Base-by-base conservation (phyloP, 2,329 filamentous ascomycete genomes). In the Penicillium aurantiogriseum region DNA sequence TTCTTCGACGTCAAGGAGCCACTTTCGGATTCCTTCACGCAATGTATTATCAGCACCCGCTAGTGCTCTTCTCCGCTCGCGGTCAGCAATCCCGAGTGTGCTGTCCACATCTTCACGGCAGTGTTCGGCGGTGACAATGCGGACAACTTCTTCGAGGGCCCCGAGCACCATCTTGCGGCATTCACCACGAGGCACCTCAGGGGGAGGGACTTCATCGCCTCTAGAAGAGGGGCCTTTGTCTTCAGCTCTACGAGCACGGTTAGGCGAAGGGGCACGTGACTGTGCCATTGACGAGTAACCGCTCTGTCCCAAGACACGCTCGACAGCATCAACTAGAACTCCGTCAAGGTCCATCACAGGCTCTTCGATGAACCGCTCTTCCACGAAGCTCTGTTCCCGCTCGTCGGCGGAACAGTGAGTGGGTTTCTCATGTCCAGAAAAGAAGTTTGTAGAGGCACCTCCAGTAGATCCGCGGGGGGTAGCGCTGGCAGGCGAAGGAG, bases 261-360 rank as follows among this genome's bases (percentile, higher is more conserved):
- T 71, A 17, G 75, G 74, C 4, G 77, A 79, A 10, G 75, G 70
- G 6, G 75, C 70, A 27, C 76, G 65, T 11, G 77, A 77, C 46
- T 74, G 75, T 17, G 68, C 70, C 36, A 76, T 66, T 0, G 76
- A 79, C 2, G 77, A 74, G 39, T 74, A 70, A 5, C 72, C 75
- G 47, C 76, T 78, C 40, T 75, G 77, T 4, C 74, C 76, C 3
- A 85, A 73, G 10, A 84, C 79, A 51, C 81, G 79, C 65, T 85
- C 83, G 23, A 85, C 75, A 8, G 82, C 83, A 65, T 85, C 82
- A 36, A 83, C 80, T 0, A 85, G 74, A 3, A 77, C 83, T n/a
- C 77, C 77, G 59, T 86, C 83, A 51, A 84, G 78, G 60, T 84
- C 82, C 79, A 83, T 81, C 47, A 86, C 79, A 3, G 72, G 71